Evolutionary conservation across 2,329 filamentous ascomycete species (phyloP).

Genomic region (Nemania diffusa): DNA sequence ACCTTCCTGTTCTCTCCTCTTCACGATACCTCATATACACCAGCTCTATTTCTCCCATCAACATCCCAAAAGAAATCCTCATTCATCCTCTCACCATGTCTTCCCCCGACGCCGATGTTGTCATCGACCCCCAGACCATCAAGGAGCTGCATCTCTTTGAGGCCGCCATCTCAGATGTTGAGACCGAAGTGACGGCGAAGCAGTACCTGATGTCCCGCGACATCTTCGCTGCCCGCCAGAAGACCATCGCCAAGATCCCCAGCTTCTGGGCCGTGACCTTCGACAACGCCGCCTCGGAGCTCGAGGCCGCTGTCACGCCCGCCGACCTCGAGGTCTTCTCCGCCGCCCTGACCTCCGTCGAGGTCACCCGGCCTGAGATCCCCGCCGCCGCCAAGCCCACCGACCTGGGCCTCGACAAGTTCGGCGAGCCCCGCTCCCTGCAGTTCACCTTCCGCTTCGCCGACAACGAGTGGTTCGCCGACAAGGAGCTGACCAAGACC

Average conservation of each 20-base stretch:
- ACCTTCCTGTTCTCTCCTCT: background rate
- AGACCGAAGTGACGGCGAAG: conserved; percentile 49
- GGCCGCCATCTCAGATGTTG: conserved; percentile 47
- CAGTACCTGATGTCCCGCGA: conserved; percentile 47
- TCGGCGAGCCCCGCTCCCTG: conserved; percentile 71
- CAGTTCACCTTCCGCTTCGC: conserved; percentile 65
- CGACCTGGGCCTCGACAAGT: conserved; percentile 47
- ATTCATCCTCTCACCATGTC: conserved; percentile 46
- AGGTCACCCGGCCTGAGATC: conserved; percentile 59
- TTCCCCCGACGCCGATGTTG: conserved; percentile 41
- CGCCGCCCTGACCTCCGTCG: conserved; percentile 64
- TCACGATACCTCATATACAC: background rate
- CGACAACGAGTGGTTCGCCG: conserved; percentile 70
- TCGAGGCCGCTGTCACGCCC: conserved; percentile 72
- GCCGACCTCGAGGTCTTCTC: conserved; percentile 68
- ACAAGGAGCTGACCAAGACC: conserved; percentile 71
- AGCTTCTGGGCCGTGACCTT: conserved; percentile 78
- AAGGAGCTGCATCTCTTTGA: conserved; percentile 50
- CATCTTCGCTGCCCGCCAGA: conserved; percentile 67
- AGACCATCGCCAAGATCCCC: conserved; percentile 66
- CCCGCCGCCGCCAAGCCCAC: conserved; percentile 47
- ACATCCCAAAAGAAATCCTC: conserved; percentile 4
- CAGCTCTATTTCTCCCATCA: background rate
- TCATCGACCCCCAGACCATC: conserved; percentile 48
- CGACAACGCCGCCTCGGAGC: conserved; percentile 64